These are phyloP conservation scores for Chrysosporium queenslandicum DNA, from an alignment of 2,329 filamentous ascomycete genomes.

Conservation along the genomic window DNA sequence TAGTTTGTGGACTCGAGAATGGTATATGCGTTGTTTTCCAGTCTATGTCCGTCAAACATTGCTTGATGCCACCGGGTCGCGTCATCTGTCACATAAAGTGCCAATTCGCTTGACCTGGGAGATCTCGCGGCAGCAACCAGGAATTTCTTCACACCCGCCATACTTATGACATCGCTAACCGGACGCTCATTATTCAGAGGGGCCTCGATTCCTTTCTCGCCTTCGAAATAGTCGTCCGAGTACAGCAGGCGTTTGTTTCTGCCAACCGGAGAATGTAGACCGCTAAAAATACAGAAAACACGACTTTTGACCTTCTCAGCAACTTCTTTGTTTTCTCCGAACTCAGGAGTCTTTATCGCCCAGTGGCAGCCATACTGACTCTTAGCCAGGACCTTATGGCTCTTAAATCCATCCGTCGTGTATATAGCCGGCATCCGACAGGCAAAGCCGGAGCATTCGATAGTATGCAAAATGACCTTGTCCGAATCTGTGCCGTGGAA, in stretches of 20 bases:
- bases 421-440: conserved; percentile 59
- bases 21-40: conserved; percentile 79
- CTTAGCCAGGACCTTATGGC: conserved; percentile 53
- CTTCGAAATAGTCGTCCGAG: conserved; percentile 72
- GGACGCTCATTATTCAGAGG: conserved; percentile 63
- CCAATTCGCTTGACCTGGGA: conserved; percentile 75
- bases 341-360: conserved; percentile 67
- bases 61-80: conserved; percentile 81
- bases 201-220: conserved; percentile 53
- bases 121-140: conserved; percentile 74
- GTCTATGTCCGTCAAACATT: conserved; percentile 74
- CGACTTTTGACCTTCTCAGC: conserved; percentile 57
- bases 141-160: conserved; percentile 77
- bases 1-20: conserved; percentile 94
- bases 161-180: conserved; percentile 67
- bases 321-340: conserved; percentile 47
- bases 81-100: conserved; percentile 79
- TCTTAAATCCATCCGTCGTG: conserved; percentile 76
- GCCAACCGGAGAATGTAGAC: conserved; percentile 58
- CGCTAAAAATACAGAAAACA: conserved; percentile 61
- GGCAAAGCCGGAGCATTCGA: conserved; percentile 54
- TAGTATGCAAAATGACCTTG: conserved; percentile 69
- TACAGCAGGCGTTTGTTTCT: conserved; percentile 69
- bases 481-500: conserved; percentile 79
- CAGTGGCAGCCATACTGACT: conserved; percentile 72